Conservation (phyloP, 2,329 filamentous ascomycete genomes). For the Phialemoniopsis sp. region DNA sequence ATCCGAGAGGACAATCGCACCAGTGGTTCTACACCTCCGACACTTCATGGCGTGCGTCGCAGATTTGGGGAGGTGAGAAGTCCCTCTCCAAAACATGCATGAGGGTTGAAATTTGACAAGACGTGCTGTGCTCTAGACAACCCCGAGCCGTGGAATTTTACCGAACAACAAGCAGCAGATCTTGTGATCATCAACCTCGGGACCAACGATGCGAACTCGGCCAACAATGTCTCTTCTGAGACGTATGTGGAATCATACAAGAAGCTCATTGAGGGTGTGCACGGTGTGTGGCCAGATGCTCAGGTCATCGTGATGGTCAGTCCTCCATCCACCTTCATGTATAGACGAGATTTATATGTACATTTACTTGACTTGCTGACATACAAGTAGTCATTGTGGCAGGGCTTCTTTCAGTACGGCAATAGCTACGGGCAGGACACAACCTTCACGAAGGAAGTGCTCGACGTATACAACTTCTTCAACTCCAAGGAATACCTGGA, state of each 20-base stretch:
- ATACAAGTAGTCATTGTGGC: conserved; percentile 54
- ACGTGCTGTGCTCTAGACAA: conserved; percentile 20
- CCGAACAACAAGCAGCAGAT: conserved; percentile 33
- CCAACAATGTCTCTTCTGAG: conserved; percentile 31
- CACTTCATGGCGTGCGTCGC: conserved; percentile 38
- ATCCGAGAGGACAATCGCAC: conserved; percentile 41
- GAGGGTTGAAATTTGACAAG: not conserved
- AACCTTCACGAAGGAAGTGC: conserved; percentile 45
- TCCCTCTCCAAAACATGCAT: not conserved
- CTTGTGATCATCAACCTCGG: conserved; percentile 42
- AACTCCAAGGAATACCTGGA: conserved; percentile 36
- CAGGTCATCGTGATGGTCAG: conserved; percentile 39
- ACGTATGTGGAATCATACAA: conserved; percentile 35
- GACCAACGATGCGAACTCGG: conserved; percentile 39
- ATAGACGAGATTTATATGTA: too few relatives aligned
- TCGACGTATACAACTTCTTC: conserved; percentile 47
- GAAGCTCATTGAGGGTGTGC: conserved; percentile 39
- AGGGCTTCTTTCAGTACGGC: conserved; percentile 44
- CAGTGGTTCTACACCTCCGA: conserved; percentile 57
- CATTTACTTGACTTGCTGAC: too few relatives aligned
- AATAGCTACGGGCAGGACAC: conserved; percentile 43
- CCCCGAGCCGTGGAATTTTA: conserved; percentile 40
- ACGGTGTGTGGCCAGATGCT: conserved; percentile 39
- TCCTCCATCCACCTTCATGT: not conserved
- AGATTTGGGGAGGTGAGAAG: conserved; percentile 36